Percentiles rank a stretch among this genome's conserved stretches.
phyloP scores from a whole-genome alignment of 176 grass and related monocot species.

The Ensete ventricosum region DNA sequence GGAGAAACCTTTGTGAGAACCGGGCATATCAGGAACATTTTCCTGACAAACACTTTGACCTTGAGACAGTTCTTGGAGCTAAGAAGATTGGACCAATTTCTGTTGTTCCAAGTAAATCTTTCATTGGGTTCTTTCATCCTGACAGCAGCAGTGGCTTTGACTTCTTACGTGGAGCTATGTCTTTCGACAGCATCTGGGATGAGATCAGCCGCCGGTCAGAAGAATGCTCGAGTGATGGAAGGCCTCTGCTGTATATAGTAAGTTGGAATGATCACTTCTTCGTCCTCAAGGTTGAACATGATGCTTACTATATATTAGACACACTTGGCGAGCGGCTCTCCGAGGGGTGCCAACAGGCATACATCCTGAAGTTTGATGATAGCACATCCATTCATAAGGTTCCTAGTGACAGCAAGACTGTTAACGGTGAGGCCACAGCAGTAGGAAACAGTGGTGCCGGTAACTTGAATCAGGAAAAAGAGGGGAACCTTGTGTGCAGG shows the following conservation, averaged over 20 bases:
- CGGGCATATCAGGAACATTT: constrained; percentile 57
- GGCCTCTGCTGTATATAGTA: constrained; percentile 62
- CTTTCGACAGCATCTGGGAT: constrained; percentile 90
- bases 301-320: constrained; percentile 74
- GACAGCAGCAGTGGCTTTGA: constrained; percentile 54
- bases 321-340: constrained; percentile 88
- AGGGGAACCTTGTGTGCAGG: constrained; percentile 40
- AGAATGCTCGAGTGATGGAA: constrained; percentile 22
- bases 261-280: constrained; percentile 99
- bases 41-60: constrained; percentile 91
- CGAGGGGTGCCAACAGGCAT: constrained; percentile 77
- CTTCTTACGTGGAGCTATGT: constrained; percentile 78
- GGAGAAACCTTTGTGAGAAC: constrained; percentile 87
- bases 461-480: constrained; percentile 30
- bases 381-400: constrained; percentile 55
- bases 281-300: constrained; percentile 59
- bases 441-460: constrained; percentile 16
- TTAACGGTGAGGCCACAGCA: constrained; percentile 18
- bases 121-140: constrained; percentile 90
- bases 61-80: constrained; percentile 78
- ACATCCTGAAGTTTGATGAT: constrained; percentile 86
- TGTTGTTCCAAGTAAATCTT: constrained; percentile 54
- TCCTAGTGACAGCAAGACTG: constrained; percentile 31
- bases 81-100: constrained; percentile 70
- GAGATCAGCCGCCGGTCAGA: constrained; percentile 55